phyloP scores from a whole-genome alignment of 495 filamentous ascomycete species.

The Schizothecium vesticola region DNA sequence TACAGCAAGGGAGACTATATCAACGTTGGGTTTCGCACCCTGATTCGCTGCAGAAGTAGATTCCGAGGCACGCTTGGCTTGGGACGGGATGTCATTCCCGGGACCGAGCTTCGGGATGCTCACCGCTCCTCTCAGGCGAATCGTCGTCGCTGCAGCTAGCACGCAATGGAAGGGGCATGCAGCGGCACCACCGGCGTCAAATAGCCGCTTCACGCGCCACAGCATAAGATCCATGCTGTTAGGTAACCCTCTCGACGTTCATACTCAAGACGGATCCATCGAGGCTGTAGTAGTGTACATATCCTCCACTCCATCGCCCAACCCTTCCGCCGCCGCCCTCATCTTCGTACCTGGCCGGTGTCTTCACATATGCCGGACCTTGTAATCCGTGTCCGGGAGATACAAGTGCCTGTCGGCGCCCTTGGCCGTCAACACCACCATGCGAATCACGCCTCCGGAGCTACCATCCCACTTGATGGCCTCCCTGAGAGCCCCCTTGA shows the following conservation, averaged over 20 bases:
- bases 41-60: too few species aligned
- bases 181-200: neutral
- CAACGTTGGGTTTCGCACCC: too few species aligned
- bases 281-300: neutral
- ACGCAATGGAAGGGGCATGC: neutral
- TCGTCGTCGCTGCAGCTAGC: neutral
- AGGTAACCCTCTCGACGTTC: neutral
- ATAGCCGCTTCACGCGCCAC: neutral
- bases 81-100: too few species aligned
- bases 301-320: neutral
- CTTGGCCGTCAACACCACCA: slow-evolving; percentile 87
- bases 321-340: slow-evolving; percentile 1
- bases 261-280: neutral
- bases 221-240: neutral
- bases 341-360: neutral
- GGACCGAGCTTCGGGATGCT: neutral
- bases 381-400: slow-evolving; percentile 80
- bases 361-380: slow-evolving; percentile 38
- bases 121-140: neutral
- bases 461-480: slow-evolving; percentile 99
- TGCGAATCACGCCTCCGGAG: slow-evolving; percentile 93
- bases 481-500: slow-evolving; percentile 82
- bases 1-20: too few species aligned
- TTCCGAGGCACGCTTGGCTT: too few species aligned
- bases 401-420: slow-evolving; percentile 89